A percentile compares a stretch with the other conserved stretches of the same genome.
Conservation (phyloP, 2,329 filamentous ascomycete genomes). For the Monilinia polystroma region DNA sequence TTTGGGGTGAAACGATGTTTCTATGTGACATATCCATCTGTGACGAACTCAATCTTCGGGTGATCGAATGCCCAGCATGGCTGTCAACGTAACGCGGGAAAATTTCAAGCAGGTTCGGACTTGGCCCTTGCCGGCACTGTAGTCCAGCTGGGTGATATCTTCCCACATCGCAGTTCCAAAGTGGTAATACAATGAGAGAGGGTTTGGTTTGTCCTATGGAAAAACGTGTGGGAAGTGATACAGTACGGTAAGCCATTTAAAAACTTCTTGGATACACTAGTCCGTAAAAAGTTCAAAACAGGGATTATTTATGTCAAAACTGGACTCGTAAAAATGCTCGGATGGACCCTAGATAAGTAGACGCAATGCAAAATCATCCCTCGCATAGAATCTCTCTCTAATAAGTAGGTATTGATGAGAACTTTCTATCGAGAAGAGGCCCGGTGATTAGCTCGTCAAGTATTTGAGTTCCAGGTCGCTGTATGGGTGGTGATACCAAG, state of each 20-base stretch:
- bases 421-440: too few species aligned
- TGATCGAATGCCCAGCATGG: not conserved
- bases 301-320: too few species aligned
- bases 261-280: not conserved
- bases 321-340: too few species aligned
- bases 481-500: not conserved
- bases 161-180: not conserved
- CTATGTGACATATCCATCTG: not conserved
- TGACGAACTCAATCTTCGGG: constrained; percentile 1
- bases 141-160: not conserved
- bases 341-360: too few species aligned
- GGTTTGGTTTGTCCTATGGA: not conserved
- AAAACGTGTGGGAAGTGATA: not conserved
- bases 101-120: not conserved
- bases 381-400: too few species aligned
- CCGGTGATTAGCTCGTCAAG: too few species aligned
- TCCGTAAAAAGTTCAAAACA: too few species aligned
- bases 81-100: not conserved
- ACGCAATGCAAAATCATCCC: too few species aligned
- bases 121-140: not conserved
- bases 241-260: not conserved
- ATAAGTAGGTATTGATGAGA: too few species aligned
- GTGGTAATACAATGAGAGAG: not conserved
- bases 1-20: not conserved
- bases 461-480: not conserved